Conservation (phyloP, 1,284 basidiomycete species). For the Schizophyllum commune region DNA sequence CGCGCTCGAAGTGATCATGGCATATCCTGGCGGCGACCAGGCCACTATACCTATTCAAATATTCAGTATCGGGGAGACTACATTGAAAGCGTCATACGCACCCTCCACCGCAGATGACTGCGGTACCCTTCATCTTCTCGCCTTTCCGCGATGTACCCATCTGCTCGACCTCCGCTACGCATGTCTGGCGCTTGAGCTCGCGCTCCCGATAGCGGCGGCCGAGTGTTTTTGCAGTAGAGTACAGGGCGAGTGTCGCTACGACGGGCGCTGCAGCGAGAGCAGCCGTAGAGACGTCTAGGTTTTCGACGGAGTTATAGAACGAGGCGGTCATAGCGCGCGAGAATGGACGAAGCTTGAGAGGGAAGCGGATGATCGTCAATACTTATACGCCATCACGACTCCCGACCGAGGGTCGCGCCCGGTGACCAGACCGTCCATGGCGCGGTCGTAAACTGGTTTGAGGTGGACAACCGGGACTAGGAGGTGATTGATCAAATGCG, state of each 20-base stretch:
- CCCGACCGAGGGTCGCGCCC: not conserved
- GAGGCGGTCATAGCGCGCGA: not conserved
- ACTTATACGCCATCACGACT: not conserved
- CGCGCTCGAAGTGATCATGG: slow-evolving; percentile 25
- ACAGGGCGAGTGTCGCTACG: not conserved
- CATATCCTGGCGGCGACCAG: slow-evolving; percentile 9
- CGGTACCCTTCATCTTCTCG: slow-evolving; percentile 10
- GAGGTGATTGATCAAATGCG: not conserved
- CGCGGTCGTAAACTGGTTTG: not conserved
- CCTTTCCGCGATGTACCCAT: not conserved
- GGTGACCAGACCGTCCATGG: not conserved
- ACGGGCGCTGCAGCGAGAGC: not conserved
- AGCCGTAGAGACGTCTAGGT: not conserved
- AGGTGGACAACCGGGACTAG: not conserved
- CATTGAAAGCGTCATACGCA: not conserved
- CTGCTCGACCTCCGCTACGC: not conserved
- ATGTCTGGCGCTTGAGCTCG: not conserved
- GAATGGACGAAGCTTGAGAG: not conserved
- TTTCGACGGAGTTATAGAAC: not conserved
- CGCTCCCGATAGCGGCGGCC: not conserved
- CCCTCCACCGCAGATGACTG: slow-evolving; percentile 11
- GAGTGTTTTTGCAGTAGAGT: not conserved
- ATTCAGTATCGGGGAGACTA: not conserved
- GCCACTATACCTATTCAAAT: slow-evolving; percentile 2
- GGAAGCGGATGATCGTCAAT: not conserved